A percentile compares a stretch with the other conserved stretches of the same genome.
phyloP scores from a whole-genome alignment of 176 grass and related monocot genomes.

The Canna indica region DNA sequence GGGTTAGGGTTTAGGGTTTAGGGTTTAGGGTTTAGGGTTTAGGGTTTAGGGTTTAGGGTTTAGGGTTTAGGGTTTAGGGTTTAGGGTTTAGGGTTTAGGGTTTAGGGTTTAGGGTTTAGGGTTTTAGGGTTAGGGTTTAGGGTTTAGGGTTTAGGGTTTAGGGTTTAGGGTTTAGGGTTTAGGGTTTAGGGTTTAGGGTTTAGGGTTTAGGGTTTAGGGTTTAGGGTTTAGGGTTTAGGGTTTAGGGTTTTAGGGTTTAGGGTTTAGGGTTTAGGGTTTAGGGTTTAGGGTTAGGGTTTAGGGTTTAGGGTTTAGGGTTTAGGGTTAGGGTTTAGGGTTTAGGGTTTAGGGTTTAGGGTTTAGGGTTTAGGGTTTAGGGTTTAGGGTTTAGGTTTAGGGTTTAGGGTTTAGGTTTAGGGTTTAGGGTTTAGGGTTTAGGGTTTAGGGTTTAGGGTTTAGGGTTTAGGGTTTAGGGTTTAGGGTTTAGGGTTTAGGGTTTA shows the following conservation, averaged over 20 bases:
- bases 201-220: slow-evolving; percentile 7
- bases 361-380: background rate
- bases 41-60: background rate
- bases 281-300: background rate
- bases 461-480: slow-evolving; percentile 2
- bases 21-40: slow-evolving; percentile 12
- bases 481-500: slow-evolving; percentile 3
- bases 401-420: background rate
- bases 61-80: background rate
- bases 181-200: slow-evolving; percentile 10
- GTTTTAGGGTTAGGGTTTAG: background rate
- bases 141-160: background rate
- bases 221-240: slow-evolving; percentile 8
- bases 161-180: background rate
- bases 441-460: slow-evolving; percentile 5
- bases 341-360: background rate
- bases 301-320: slow-evolving; percentile 9
- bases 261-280: slow-evolving; percentile 3
- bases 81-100: slow-evolving; percentile 7
- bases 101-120: slow-evolving; percentile 5
- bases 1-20: slow-evolving; percentile 18
- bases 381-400: background rate
- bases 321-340: slow-evolving; percentile 3
- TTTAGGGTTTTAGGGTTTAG: background rate
- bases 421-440: slow-evolving; percentile 2